Base-by-base conservation (phyloP, 306 rosid genomes). In the Myrica gale region DNA sequence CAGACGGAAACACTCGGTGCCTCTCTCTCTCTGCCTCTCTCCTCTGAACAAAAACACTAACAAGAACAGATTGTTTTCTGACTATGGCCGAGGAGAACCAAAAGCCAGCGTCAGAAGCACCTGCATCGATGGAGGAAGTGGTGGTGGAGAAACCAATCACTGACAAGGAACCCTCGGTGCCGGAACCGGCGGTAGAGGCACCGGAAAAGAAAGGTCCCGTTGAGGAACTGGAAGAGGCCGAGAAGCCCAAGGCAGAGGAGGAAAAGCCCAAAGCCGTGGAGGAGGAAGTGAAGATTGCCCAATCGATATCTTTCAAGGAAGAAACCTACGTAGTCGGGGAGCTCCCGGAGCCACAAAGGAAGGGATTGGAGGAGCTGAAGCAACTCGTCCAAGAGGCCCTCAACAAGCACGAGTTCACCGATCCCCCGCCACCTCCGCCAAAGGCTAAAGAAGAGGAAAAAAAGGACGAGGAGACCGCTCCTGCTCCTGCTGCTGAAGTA, bases 221-320 rank as follows among this genome's bases (percentile, higher is more conserved):
- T 0, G 85, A 56, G 70, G 85, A 62, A 0, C 78, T 54, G 0
- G 89, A 47, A 32, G 82, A 50, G 21, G 76, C 23, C 5, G 76
- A 84, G 73, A 77, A 82, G 23, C 42, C 85, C 57, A 84, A 85
- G 77, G 19, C 70, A 1, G 78, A 57, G 2, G 87, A 69, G 37
- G 76, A 84, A 70, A 77, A 82, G 23, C 42, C 85, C 57, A 84
- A 85, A 75, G 19, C 70, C 1, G 78, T 52, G 3, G 87, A 69
- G 5, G 87, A 66, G 17, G 87, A 74, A 16, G 72, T 66, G 41
- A 83, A 83, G 65, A 84, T 82, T 15, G 52, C 90, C 1, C 90
- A 90, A 73, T 95, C 97, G 9, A 96, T 89, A 65, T 95, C 98
- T 15, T 95, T 95, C 85, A 95, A 95, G 88, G 98, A 95, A 51